These are phyloP conservation scores for Linum tenue DNA, from an alignment of 345 rosid species.

Conservation along the genomic window DNA sequence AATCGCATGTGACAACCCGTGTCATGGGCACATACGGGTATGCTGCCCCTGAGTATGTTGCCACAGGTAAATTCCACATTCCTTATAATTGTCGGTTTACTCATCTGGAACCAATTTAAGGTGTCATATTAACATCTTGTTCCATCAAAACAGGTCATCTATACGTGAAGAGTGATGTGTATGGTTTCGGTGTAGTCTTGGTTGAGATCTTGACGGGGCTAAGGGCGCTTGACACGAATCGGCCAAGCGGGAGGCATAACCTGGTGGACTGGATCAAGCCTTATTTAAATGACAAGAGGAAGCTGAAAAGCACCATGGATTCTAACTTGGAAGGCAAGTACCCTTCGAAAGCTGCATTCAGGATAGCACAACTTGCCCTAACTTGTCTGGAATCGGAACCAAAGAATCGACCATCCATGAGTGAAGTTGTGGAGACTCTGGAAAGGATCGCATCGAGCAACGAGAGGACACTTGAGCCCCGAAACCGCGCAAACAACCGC, in stretches of 20 bases:
- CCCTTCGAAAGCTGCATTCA: conserved; percentile 57
- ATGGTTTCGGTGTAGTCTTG: conserved; percentile 84
- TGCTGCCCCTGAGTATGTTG: conserved; percentile 96
- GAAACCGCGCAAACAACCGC: conserved; percentile 24
- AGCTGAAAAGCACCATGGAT: conserved; percentile 63
- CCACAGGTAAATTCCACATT: conserved; percentile 49
- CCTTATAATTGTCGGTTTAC: background rate
- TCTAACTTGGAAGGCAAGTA: conserved; percentile 64
- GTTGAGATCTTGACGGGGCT: conserved; percentile 77
- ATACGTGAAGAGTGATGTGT: conserved; percentile 91
- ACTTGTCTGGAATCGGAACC: conserved; percentile 64
- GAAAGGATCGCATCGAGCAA: conserved; percentile 45
- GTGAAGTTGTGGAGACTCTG: conserved; percentile 61
- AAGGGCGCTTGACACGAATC: conserved; percentile 70
- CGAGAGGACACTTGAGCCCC: conserved; percentile 45
- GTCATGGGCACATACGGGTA: conserved; percentile 92
- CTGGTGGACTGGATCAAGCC: conserved; percentile 88
- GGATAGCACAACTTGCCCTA: conserved; percentile 61
- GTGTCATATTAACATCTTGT: conserved; percentile 2
- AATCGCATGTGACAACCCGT: conserved; percentile 88
- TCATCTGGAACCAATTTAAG: conserved; percentile 2
- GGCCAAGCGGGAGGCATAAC: conserved; percentile 60
- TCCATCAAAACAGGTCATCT: conserved; percentile 60
- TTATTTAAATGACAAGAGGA: conserved; percentile 52
- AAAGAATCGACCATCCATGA: conserved; percentile 75